phyloP scores from a whole-genome alignment of 306 rosid genomes.

The Sophora flavescens region DNA sequence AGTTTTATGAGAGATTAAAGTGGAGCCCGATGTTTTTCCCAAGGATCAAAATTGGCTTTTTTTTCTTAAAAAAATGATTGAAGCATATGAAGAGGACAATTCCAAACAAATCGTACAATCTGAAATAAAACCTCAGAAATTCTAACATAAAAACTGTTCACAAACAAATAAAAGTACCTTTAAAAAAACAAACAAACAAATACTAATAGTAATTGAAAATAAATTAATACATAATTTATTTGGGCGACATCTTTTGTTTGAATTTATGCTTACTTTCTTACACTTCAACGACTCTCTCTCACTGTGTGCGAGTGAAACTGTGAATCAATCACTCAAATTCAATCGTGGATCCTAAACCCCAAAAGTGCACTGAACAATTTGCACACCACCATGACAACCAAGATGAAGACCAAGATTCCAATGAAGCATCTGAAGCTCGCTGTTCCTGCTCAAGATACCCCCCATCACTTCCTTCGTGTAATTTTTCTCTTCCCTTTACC shows the following conservation, averaged over 20 bases:
- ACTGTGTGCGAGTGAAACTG: neutral
- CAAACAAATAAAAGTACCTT: too few species aligned
- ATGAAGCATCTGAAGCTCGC: constrained; percentile 88
- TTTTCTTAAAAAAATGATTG: too few species aligned
- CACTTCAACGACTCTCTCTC: constrained; percentile 27
- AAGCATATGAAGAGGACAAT: too few species aligned
- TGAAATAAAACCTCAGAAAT: too few species aligned
- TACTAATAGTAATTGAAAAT: too few species aligned
- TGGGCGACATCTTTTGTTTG: constrained; percentile 64
- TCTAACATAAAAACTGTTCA: too few species aligned
- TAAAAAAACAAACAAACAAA: too few species aligned
- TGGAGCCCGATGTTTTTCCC: too few species aligned
- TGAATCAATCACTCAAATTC: too few species aligned
- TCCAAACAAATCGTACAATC: too few species aligned
- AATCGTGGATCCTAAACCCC: constrained; percentile 24
- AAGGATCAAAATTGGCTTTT: too few species aligned
- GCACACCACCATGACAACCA: neutral
- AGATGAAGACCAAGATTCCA: constrained; percentile 89
- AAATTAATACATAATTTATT: neutral
- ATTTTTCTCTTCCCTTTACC: constrained; percentile 35
- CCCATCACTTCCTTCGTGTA: constrained; percentile 84
- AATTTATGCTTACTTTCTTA: constrained; percentile 41
- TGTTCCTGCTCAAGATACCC: constrained; percentile 87
- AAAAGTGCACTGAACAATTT: neutral
- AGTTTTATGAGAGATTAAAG: too few species aligned